A percentile compares a stretch with the other conserved stretches of the same genome.
Evolutionary conservation across 1,284 basidiomycete species (phyloP).

Genomic region (Cerrena zonata): DNA sequence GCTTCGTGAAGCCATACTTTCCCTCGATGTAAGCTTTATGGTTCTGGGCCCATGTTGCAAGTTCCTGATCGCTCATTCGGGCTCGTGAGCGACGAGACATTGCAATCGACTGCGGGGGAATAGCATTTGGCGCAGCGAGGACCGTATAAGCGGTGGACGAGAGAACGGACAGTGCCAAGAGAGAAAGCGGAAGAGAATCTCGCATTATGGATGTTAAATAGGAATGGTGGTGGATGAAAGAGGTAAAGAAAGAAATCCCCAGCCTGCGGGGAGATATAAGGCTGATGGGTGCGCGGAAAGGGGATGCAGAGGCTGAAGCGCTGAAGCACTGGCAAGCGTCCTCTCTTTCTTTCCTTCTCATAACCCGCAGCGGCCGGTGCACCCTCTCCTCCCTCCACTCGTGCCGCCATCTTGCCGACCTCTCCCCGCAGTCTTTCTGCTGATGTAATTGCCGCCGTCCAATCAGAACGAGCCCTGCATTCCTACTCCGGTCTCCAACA

Average conservation of each 20-base stretch:
- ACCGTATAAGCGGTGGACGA: slow-evolving; percentile 17
- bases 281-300: background rate
- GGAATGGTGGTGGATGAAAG: background rate
- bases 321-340: too few relatives aligned
- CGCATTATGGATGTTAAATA: background rate
- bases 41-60: slow-evolving; percentile 17
- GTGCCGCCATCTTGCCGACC: too few relatives aligned
- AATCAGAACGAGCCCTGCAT: too few relatives aligned
- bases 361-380: too few relatives aligned
- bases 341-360: too few relatives aligned
- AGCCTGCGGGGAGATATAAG: slow-evolving; percentile 2
- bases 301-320: too few relatives aligned
- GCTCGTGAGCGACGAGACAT: slow-evolving; percentile 15
- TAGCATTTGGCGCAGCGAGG: slow-evolving; percentile 19
- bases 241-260: background rate
- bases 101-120: slow-evolving; percentile 15
- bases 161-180: slow-evolving; percentile 1
- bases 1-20: slow-evolving; percentile 23
- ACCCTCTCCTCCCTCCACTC: too few relatives aligned
- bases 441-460: too few relatives aligned
- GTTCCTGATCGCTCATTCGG: slow-evolving; percentile 14
- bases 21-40: slow-evolving; percentile 21
- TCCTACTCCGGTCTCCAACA: too few relatives aligned
- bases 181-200: slow-evolving; percentile 5
- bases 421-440: too few relatives aligned